phyloP scores from a whole-genome alignment of 768 basidiomycete species.

The Auricularia sp. region DNA sequence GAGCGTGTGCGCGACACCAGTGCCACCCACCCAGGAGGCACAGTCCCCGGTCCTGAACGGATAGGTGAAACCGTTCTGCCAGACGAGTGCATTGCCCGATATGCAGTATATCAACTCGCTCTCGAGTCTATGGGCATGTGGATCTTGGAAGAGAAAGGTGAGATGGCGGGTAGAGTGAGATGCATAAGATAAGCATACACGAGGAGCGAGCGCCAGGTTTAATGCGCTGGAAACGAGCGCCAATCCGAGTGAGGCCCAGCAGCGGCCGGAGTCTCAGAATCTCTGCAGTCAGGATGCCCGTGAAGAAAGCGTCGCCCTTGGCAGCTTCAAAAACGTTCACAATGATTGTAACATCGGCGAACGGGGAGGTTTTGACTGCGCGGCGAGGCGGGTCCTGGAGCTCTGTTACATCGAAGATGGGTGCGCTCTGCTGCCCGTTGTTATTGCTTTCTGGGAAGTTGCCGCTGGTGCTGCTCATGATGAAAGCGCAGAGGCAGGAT shows the following conservation, averaged over 20 bases:
- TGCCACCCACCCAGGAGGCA: slow-evolving; percentile 9
- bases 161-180: too few species aligned
- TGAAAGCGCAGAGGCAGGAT: too few species aligned
- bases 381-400: neutral
- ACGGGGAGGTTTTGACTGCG: neutral
- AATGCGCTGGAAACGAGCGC: slow-evolving; percentile 11
- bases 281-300: neutral
- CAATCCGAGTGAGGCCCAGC: slow-evolving; percentile 1
- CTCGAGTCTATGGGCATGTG: slow-evolving; percentile 11
- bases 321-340: neutral
- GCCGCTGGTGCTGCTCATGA: too few species aligned
- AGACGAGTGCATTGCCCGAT: slow-evolving; percentile 9
- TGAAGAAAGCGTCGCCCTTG: neutral
- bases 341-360: neutral
- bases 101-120: slow-evolving; percentile 12
- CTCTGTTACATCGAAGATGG: neutral
- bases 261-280: neutral
- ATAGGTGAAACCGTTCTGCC: slow-evolving; percentile 11
- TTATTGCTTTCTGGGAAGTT: too few species aligned
- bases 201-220: slow-evolving; percentile 13
- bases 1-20: slow-evolving; percentile 13
- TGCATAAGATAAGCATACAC: slow-evolving; percentile 2
- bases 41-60: slow-evolving; percentile 10
- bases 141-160: neutral
- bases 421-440: neutral